These are phyloP conservation scores for Xylariaceae sp. DNA, from an alignment of 2,329 filamentous ascomycete species.

Conservation along the genomic window DNA sequence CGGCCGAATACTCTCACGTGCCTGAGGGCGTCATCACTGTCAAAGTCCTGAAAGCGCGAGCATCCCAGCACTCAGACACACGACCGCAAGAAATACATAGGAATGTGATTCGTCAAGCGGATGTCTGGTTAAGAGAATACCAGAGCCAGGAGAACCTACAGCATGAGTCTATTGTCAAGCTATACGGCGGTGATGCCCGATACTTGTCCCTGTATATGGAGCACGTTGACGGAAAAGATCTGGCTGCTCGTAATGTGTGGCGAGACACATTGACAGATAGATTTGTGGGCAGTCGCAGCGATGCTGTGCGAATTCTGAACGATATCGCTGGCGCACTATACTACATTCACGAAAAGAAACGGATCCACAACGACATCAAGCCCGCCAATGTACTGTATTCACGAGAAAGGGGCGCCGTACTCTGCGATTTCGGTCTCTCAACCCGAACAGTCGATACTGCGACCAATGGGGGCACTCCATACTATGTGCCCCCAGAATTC, in stretches of 20 bases:
- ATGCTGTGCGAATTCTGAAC: slow-evolving; percentile 51
- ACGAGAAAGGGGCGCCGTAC: slow-evolving; percentile 54
- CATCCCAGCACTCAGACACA: slow-evolving; percentile 35
- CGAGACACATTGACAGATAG: slow-evolving; percentile 45
- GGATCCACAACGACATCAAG: slow-evolving; percentile 63
- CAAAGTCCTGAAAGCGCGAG: slow-evolving; percentile 58
- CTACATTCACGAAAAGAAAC: slow-evolving; percentile 53
- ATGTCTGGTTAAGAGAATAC: slow-evolving; percentile 59
- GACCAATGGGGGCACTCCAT: slow-evolving; percentile 56
- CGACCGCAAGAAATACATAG: slow-evolving; percentile 51
- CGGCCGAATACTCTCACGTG: slow-evolving; percentile 51
- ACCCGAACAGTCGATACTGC: slow-evolving; percentile 45
- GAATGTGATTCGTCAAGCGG: slow-evolving; percentile 57
- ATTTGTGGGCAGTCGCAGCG: slow-evolving; percentile 48
- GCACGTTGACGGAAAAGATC: slow-evolving; percentile 55
- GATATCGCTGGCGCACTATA: slow-evolving; percentile 54
- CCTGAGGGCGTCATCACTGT: slow-evolving; percentile 56
- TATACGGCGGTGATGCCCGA: slow-evolving; percentile 59
- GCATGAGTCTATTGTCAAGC: slow-evolving; percentile 56
- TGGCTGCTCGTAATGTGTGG: slow-evolving; percentile 50
- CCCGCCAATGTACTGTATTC: slow-evolving; percentile 62
- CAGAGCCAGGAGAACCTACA: slow-evolving; percentile 53
- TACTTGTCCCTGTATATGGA: slow-evolving; percentile 62
- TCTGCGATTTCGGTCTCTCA: slow-evolving; percentile 60
- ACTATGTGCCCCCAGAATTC: slow-evolving; percentile 61